Base-by-base conservation (phyloP, 306 rosid species). In the Adenanthera pavonina region DNA sequence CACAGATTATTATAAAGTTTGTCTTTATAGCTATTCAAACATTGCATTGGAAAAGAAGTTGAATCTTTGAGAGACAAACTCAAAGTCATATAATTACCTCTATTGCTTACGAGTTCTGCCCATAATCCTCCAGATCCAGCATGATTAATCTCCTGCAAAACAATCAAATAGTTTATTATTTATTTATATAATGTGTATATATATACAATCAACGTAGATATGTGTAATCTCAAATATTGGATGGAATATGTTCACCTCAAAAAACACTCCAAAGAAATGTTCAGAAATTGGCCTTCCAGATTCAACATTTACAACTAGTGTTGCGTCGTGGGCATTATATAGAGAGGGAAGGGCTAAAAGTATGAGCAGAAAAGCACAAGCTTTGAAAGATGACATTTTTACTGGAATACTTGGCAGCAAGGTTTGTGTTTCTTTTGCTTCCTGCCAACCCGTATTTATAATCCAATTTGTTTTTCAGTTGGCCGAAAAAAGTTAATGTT, bases 81-180 rank as follows among this genome's bases (percentile, higher is more conserved):
- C 0, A 17, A 54, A n/a, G 60, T 54, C 33, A 16, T 11, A 33
- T 61, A 4, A 30, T 59, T n/a, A 86, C 89, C 89, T 80, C 89
- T 59, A 69, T 86, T 86, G 68, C 61, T 83, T 34, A 86, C 87
- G 53, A 86, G 87, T 86, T 86, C 89, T 38, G 89, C 83, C 89
- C 89, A 86, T 57, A 86, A 17, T 43, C 89, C 89, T 54, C 89
- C 68, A 34, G 68, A 30, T 5, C 68, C 68, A 12, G 68, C 68
- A 61, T 61, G 68, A 13, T 61, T 61, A 35, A 86, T 61, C 78
- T 78, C 81, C 86, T 83, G 70, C 38, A 56, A 80, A 56, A 59
- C n/a, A 52, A 74, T 0, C 36, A 25, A 9, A 25, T 4, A 2
- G 40, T 61, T 33, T 11, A 30, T 61, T 10, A 33, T 33, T 5